Conservation (phyloP, 345 rosid genomes). For the Hibiscus syriacus region DNA sequence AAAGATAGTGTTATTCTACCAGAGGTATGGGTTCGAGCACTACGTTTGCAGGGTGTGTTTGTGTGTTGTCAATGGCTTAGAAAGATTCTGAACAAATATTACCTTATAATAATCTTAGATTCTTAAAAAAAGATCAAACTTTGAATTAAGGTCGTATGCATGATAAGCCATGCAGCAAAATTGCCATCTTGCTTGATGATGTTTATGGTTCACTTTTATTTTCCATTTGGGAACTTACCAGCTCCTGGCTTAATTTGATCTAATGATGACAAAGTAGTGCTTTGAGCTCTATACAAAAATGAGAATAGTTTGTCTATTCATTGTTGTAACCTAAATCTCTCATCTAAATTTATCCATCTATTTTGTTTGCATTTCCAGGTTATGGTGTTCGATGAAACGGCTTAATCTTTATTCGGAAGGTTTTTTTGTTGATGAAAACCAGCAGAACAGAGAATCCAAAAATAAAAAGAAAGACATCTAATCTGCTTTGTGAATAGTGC, state of each 20-base stretch:
- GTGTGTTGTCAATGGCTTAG: too few species aligned
- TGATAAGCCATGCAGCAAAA: not conserved
- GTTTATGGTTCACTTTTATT: too few species aligned
- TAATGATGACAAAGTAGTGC: too few species aligned
- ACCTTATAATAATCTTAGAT: too few species aligned
- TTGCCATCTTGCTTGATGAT: not conserved
- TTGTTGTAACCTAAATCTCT: not conserved
- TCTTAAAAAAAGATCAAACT: too few species aligned
- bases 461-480: constrained; percentile 8
- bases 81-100: too few species aligned
- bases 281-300: not conserved
- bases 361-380: constrained; percentile 29
- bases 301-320: not conserved
- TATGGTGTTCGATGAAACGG: constrained; percentile 59
- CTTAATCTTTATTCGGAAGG: constrained; percentile 25
- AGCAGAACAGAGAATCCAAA: constrained; percentile 5
- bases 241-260: too few species aligned
- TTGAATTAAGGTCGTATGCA: not conserved
- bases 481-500: constrained; percentile 36
- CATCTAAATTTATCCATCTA: not conserved
- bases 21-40: too few species aligned
- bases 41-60: too few species aligned
- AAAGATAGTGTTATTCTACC: too few species aligned
- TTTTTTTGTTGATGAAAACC: constrained; percentile 28
- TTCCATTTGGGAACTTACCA: not conserved